These are phyloP conservation scores for Galium porrigens DNA, from an alignment of 305 asterid genomes.

Conservation along the genomic window DNA sequence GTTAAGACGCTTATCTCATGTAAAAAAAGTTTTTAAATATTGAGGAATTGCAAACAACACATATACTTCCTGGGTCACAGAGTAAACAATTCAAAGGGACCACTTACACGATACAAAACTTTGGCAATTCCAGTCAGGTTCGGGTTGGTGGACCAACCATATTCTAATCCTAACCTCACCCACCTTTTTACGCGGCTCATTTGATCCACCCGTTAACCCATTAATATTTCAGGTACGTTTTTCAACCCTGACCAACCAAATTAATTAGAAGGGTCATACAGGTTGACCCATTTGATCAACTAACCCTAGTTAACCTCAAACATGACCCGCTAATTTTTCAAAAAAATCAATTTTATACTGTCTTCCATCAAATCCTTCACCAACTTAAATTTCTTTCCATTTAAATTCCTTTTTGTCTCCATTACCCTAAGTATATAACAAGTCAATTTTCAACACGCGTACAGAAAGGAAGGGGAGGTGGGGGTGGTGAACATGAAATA, in stretches of 20 bases:
- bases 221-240: too few species aligned
- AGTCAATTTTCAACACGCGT: background rate
- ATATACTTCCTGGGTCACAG: background rate
- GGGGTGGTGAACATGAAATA: background rate
- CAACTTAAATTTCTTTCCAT: too few species aligned
- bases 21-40: background rate
- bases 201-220: background rate
- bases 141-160: background rate
- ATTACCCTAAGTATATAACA: background rate
- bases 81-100: background rate
- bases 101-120: background rate
- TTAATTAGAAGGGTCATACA: background rate
- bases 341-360: background rate
- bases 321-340: background rate
- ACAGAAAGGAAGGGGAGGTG: background rate
- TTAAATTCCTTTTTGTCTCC: background rate
- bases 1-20: constrained; percentile 7
- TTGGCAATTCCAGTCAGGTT: background rate
- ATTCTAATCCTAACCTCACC: background rate
- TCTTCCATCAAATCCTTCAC: background rate
- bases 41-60: background rate
- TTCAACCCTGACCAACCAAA: too few species aligned
- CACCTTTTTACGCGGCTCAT: background rate
- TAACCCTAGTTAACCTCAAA: background rate
- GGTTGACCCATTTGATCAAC: background rate